A percentile compares a stretch with the other conserved stretches of the same genome.
These are phyloP conservation scores for Gentiana straminea DNA, from an alignment of 257 asterid species.

Conservation along the genomic window DNA sequence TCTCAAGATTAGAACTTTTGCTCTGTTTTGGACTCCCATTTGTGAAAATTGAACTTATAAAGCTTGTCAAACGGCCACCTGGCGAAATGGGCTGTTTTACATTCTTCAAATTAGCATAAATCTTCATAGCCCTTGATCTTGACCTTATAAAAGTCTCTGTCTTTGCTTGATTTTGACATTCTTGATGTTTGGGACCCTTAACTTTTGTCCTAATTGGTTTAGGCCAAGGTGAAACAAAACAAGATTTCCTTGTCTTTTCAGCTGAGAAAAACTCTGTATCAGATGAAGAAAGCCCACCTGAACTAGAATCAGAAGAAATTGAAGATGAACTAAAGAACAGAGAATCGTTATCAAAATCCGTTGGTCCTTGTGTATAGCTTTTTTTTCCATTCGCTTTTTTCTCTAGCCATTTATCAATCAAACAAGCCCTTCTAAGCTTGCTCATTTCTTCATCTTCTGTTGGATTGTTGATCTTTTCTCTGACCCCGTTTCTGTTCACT, in stretches of 20 bases:
- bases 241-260: conserved; percentile 1
- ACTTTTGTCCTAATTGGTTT: conserved; percentile 5
- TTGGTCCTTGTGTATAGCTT: conserved; percentile 1
- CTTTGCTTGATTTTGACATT: not conserved
- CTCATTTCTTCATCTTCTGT: conserved; percentile 24
- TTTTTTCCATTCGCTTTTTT: conserved; percentile 24
- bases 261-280: conserved; percentile 49
- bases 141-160: conserved; percentile 31
- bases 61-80: conserved; percentile 48
- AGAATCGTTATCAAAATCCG: conserved; percentile 28
- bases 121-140: conserved; percentile 46
- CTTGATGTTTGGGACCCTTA: conserved; percentile 3
- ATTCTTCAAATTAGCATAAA: conserved; percentile 58
- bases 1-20: conserved; percentile 6
- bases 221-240: conserved; percentile 2
- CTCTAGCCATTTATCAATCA: conserved; percentile 62
- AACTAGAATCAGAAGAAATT: conserved; percentile 60
- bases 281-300: conserved; percentile 68
- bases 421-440: conserved; percentile 26
- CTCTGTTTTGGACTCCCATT: not conserved
- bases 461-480: conserved; percentile 17
- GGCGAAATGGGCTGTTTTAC: conserved; percentile 79
- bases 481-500: conserved; percentile 7
- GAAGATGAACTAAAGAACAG: conserved; percentile 67
- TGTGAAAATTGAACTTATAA: conserved; percentile 27